Conservation (phyloP, 768 basidiomycete genomes). For the Aureoboletus auriporus region DNA sequence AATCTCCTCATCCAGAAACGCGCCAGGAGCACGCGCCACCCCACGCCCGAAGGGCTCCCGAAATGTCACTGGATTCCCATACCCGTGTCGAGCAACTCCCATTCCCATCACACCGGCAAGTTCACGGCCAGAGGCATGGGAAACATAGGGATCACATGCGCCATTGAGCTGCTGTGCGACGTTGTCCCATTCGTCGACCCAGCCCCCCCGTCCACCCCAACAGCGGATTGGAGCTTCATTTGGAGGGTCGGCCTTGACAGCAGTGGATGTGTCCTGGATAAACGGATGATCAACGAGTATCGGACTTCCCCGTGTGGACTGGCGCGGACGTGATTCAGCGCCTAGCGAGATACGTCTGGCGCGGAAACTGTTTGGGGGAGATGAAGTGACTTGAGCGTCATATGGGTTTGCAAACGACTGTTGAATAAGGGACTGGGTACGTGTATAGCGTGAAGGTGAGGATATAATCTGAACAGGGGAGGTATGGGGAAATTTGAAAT, state of each 20-base stretch:
- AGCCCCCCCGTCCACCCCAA: constrained; percentile 16
- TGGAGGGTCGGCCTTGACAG: constrained; percentile 7
- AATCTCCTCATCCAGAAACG: constrained; percentile 20
- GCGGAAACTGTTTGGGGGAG: not conserved
- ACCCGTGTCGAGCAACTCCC: not conserved
- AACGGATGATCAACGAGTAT: not conserved
- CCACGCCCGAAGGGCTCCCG: constrained; percentile 5
- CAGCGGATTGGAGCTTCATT: constrained; percentile 18
- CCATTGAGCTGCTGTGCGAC: not conserved
- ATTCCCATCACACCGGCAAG: not conserved
- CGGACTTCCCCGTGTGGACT: not conserved
- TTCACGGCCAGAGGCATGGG: not conserved
- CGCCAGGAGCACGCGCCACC: not conserved
- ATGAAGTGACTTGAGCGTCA: not conserved
- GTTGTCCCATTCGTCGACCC: constrained; percentile 19
- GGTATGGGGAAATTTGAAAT: not conserved
- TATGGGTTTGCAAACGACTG: constrained; percentile 7
- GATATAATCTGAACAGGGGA: constrained; percentile 1
- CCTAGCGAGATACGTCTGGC: constrained; percentile 9
- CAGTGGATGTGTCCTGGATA: not conserved
- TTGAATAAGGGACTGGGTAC: constrained; percentile 16
- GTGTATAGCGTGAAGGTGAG: constrained; percentile 7
- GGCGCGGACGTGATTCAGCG: not conserved
- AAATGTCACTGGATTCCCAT: not conserved
- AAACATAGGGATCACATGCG: not conserved